These are phyloP conservation scores for Alternaria infectoria DNA, from an alignment of 2,329 filamentous ascomycete genomes.

Conservation along the genomic window DNA sequence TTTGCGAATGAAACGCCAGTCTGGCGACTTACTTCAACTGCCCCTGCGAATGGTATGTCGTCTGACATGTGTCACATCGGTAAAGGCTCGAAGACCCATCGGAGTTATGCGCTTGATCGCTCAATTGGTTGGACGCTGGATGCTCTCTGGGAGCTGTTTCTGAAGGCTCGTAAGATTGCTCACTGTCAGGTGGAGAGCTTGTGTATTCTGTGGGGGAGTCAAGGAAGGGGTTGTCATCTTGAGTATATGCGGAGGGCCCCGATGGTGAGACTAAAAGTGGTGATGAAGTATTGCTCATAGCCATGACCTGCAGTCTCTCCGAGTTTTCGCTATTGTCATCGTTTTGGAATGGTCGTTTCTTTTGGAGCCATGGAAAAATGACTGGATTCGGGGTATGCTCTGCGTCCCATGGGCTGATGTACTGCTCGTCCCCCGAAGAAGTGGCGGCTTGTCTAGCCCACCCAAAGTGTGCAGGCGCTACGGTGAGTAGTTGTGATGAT, in stretches of 20 bases:
- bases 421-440: not conserved
- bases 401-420: constrained; percentile 14
- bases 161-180: not conserved
- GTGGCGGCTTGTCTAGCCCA: not conserved
- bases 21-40: constrained; percentile 15
- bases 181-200: not conserved
- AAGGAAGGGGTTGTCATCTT: not conserved
- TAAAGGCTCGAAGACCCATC: not conserved
- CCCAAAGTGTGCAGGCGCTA: not conserved
- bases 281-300: not conserved
- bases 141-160: not conserved
- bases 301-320: not conserved
- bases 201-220: not conserved
- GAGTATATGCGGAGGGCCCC: not conserved
- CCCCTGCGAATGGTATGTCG: constrained; percentile 4
- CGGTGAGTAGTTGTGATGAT: constrained; percentile 6
- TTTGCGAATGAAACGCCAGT: not conserved
- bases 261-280: not conserved
- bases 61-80: not conserved
- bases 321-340: not conserved
- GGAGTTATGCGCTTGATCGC: not conserved
- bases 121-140: not conserved
- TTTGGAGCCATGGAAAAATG: constrained; percentile 14
- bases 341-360: not conserved
- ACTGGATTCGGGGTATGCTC: constrained; percentile 20